phyloP scores from a whole-genome alignment of 1,139 yeast species.

The Hyphopichia burtonii region DNA sequence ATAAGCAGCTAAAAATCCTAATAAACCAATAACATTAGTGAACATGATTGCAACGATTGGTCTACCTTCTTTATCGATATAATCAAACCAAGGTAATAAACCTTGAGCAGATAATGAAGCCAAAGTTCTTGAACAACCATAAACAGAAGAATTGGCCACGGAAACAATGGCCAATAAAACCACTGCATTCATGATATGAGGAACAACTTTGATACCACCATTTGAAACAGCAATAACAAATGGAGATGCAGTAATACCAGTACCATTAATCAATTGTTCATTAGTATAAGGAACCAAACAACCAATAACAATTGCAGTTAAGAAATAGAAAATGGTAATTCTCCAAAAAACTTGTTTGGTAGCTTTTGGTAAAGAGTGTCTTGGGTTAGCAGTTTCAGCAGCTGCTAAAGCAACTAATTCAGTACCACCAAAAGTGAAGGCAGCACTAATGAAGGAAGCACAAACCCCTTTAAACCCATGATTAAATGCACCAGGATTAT shows the following conservation, averaged over 20 bases:
- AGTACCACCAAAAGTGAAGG: slow-evolving; percentile 83
- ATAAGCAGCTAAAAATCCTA: slow-evolving; percentile 60
- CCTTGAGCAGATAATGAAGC: slow-evolving; percentile 54
- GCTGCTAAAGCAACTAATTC: slow-evolving; percentile 82
- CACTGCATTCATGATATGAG: slow-evolving; percentile 56
- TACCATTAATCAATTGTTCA: slow-evolving; percentile 33
- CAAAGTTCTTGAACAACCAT: slow-evolving; percentile 54
- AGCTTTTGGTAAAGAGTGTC: slow-evolving; percentile 67
- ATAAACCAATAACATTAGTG: slow-evolving; percentile 53
- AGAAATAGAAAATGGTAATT: slow-evolving; percentile 57
- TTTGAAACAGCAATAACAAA: slow-evolving; percentile 41
- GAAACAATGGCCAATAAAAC: slow-evolving; percentile 51
- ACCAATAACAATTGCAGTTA: slow-evolving; percentile 47
- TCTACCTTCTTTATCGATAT: slow-evolving; percentile 56
- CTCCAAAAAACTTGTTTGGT: slow-evolving; percentile 76
- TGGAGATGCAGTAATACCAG: slow-evolving; percentile 36
- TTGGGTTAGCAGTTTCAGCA: slow-evolving; percentile 76
- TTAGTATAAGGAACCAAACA: slow-evolving; percentile 44
- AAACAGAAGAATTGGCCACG: slow-evolving; percentile 56
- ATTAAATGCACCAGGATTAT: slow-evolving; percentile 49
- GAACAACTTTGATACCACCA: slow-evolving; percentile 40
- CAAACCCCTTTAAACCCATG: slow-evolving; percentile 75
- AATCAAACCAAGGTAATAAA: slow-evolving; percentile 48
- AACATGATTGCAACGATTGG: slow-evolving; percentile 53
- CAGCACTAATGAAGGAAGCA: slow-evolving; percentile 80